Conservation (phyloP, 495 filamentous ascomycete genomes). For the Elasticomyces elasticus region DNA sequence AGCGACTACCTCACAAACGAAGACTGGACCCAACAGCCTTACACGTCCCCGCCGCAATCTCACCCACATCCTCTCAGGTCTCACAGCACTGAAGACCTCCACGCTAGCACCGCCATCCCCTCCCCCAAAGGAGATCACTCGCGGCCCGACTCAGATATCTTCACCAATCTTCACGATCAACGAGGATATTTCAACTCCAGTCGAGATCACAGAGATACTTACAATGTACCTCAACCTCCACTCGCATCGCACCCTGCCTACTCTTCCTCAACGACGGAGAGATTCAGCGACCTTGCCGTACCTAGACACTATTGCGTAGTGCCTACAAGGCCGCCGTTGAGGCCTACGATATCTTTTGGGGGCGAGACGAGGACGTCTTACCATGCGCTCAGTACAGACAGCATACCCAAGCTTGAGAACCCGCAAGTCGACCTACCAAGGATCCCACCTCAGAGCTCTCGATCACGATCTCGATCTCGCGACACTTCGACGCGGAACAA, state of each 20-base stretch:
- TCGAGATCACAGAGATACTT: not conserved
- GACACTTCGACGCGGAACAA: not conserved
- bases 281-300: constrained; percentile 3
- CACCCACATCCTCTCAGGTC: not conserved
- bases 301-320: not conserved
- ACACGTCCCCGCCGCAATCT: not conserved
- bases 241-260: not conserved
- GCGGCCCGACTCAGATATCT: not conserved
- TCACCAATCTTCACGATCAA: not conserved
- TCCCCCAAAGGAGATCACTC: not conserved
- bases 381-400: not conserved
- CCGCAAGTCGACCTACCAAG: not conserved
- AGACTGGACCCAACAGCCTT: not conserved
- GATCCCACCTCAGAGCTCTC: not conserved
- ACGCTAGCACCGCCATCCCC: not conserved
- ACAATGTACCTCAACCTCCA: too few relatives aligned
- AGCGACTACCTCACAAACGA: not conserved
- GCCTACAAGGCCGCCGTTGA: not conserved
- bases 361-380: not conserved
- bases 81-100: not conserved
- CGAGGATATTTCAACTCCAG: not conserved
- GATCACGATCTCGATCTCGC: not conserved
- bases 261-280: not conserved
- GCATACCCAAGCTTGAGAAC: not conserved
- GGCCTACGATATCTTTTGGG: not conserved